Percentiles rank a stretch among this genome's conserved stretches.
Conservation (phyloP, 805 yeast species). For the Torulaspora gathmanii region DNA sequence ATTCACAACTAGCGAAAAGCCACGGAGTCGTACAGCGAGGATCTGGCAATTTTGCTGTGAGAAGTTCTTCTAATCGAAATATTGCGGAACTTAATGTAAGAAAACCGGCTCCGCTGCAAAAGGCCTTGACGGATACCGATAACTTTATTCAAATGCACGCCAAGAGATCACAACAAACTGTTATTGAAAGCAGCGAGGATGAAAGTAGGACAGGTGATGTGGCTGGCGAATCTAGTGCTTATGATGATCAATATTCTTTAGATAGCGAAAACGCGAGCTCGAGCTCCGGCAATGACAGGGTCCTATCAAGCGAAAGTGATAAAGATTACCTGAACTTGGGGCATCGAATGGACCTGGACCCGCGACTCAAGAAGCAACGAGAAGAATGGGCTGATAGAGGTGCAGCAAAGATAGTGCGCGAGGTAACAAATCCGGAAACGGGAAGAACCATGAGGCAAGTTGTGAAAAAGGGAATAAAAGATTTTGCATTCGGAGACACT, state of each 20-base stretch:
- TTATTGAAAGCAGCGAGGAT: background rate
- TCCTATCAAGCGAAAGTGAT: constrained; percentile 1
- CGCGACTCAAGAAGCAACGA: constrained; percentile 23
- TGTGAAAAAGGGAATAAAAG: constrained; percentile 60
- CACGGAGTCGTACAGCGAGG: constrained; percentile 7
- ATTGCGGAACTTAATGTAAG: constrained; percentile 14
- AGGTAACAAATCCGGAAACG: constrained; percentile 39
- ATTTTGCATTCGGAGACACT: constrained; percentile 81
- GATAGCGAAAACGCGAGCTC: constrained; percentile 3
- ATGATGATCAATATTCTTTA: constrained; percentile 1
- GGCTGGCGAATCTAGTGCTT: background rate
- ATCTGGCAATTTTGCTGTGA: constrained; percentile 3
- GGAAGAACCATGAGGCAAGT: constrained; percentile 51
- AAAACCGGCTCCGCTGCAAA: constrained; percentile 19
- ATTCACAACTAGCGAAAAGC: constrained; percentile 11
- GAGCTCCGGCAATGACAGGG: constrained; percentile 3
- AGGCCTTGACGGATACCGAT: constrained; percentile 33
- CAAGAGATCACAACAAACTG: background rate
- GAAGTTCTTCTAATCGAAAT: constrained; percentile 27
- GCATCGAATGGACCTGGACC: constrained; percentile 22
- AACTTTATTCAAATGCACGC: constrained; percentile 29
- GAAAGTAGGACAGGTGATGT: background rate
- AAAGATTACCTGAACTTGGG: constrained; percentile 1
- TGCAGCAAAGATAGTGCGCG: constrained; percentile 52
- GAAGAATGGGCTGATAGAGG: constrained; percentile 55